phyloP scores from a whole-genome alignment of 805 yeast genomes.

The Pichia sporocuriosa region DNA sequence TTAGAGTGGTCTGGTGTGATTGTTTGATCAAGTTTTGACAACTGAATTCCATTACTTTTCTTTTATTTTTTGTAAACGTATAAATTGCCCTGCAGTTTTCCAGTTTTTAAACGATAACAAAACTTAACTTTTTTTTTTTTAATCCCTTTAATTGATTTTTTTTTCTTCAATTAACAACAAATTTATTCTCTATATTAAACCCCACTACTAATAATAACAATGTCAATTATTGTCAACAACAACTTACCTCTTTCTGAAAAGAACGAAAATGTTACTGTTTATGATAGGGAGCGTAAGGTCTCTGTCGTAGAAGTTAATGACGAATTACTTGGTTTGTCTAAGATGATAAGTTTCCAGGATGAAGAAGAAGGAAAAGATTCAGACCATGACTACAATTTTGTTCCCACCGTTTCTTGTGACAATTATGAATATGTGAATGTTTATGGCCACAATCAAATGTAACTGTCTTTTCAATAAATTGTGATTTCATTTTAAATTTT shows the following conservation, averaged over 20 bases:
- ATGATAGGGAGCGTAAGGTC: constrained; percentile 8
- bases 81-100: too few relatives aligned
- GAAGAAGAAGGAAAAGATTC: constrained; percentile 3
- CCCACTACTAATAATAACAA: not conserved
- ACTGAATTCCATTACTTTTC: too few relatives aligned
- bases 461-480: constrained; percentile 9
- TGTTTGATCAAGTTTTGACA: too few relatives aligned
- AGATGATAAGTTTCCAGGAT: constrained; percentile 6
- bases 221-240: constrained; percentile 11
- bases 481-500: not conserved
- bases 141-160: not conserved
- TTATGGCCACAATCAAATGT: constrained; percentile 10
- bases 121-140: too few relatives aligned
- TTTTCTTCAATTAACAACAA: not conserved
- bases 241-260: constrained; percentile 5
- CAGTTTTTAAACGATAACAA: too few relatives aligned
- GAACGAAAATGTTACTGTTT: constrained; percentile 3
- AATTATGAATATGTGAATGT: constrained; percentile 7
- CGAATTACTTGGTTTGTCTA: constrained; percentile 2
- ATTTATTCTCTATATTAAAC: not conserved
- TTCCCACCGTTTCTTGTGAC: constrained; percentile 9
- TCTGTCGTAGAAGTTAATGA: constrained; percentile 3
- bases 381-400: constrained; percentile 2
- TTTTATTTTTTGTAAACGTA: too few relatives aligned
- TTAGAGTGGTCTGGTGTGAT: too few relatives aligned